A percentile compares a stretch with the other conserved stretches of the same genome.
phyloP scores from a whole-genome alignment of 2,329 filamentous ascomycete species.

The Cyphellophora attinorum region DNA sequence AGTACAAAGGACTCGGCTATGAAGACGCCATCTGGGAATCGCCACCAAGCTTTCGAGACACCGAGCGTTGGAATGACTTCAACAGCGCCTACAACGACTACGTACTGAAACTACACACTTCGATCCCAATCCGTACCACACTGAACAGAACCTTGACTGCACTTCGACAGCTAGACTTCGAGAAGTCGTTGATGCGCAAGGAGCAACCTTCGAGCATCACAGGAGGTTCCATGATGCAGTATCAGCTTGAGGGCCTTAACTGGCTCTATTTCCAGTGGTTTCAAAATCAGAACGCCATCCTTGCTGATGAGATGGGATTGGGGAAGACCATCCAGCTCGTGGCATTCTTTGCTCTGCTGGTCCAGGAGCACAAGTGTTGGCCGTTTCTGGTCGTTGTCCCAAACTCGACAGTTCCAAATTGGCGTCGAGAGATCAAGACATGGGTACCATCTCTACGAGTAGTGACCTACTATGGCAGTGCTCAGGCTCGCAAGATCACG shows the following conservation, averaged over 20 bases:
- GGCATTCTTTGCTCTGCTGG: conserved; percentile 64
- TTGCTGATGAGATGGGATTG: conserved; percentile 96
- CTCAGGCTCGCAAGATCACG: conserved; percentile 63
- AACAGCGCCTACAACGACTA: conserved; percentile 77
- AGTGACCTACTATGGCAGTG: conserved; percentile 83
- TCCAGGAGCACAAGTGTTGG: conserved; percentile 65
- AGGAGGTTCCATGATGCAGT: conserved; percentile 79
- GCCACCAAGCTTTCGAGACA: conserved; percentile 57
- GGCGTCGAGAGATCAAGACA: conserved; percentile 89
- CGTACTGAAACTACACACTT: conserved; percentile 67
- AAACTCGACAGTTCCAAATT: conserved; percentile 94
- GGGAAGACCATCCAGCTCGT: conserved; percentile 96
- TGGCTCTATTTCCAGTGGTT: conserved; percentile 93
- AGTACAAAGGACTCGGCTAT: conserved; percentile 86
- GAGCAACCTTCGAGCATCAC: conserved; percentile 64
- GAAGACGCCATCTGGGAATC: conserved; percentile 86
- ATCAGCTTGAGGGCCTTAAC: conserved; percentile 86
- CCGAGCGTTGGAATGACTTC: conserved; percentile 69
- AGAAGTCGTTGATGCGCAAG: conserved; percentile 54
- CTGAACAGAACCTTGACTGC: conserved; percentile 60
- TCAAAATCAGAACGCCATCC: conserved; percentile 69
- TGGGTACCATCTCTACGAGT: conserved; percentile 82
- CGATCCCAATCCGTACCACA: conserved; percentile 40
- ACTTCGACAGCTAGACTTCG: conserved; percentile 59
- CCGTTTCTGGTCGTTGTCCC: conserved; percentile 90